Evolutionary conservation across 768 basidiomycete genomes (phyloP).

Genomic region (Candolleomyces efflorescens): DNA sequence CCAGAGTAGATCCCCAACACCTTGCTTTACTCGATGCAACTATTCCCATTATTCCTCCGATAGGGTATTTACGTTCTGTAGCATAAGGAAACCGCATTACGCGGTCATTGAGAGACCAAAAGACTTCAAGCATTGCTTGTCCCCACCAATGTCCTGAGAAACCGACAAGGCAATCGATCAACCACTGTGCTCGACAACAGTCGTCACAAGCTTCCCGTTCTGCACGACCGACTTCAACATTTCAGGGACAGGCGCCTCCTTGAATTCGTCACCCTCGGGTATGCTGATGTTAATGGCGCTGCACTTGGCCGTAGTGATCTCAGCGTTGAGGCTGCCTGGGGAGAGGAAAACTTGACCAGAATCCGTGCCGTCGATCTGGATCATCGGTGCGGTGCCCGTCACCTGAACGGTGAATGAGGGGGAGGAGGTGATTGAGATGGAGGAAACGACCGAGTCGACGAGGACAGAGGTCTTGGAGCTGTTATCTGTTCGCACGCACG

Average conservation of each 20-base stretch:
- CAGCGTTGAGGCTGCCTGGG: constrained; percentile 66
- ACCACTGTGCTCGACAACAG: constrained; percentile 82
- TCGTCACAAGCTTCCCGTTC: constrained; percentile 83
- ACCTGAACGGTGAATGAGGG: constrained; percentile 94
- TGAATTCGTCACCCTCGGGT: constrained; percentile 86
- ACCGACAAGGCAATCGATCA: constrained; percentile 17
- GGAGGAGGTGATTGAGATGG: constrained; percentile 82
- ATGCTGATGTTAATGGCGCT: constrained; percentile 88
- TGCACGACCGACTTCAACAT: constrained; percentile 87
- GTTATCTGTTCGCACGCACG: constrained; percentile 52
- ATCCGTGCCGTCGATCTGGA: constrained; percentile 93
- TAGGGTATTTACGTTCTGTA: no score
- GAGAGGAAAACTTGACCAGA: constrained; percentile 94
- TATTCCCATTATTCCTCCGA: no score
- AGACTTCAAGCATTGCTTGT: no score
- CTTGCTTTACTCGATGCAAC: no score
- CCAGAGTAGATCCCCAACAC: no score
- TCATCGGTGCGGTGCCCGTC: constrained; percentile 83
- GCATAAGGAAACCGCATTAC: no score
- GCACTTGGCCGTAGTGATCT: constrained; percentile 94
- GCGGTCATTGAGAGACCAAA: no score
- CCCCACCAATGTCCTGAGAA: not conserved
- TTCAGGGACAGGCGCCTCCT: constrained; percentile 89
- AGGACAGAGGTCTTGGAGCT: constrained; percentile 85
- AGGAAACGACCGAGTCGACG: constrained; percentile 90